Conservation (phyloP, 306 rosid genomes). For the Vigna angularis region DNA sequence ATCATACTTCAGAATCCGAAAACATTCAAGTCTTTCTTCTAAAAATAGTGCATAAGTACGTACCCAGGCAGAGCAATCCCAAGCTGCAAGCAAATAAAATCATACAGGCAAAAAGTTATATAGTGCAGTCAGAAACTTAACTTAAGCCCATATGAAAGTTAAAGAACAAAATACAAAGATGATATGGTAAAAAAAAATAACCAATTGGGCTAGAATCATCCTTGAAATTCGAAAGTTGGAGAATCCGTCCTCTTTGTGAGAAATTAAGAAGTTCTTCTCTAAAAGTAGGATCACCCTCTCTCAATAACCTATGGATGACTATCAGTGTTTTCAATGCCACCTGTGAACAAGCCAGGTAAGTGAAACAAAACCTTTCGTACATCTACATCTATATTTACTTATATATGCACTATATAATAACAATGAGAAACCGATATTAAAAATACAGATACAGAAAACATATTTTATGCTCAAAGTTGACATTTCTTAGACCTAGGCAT, state of each 20-base stretch:
- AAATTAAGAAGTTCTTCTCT: conserved; percentile 94
- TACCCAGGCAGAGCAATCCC: conserved; percentile 99
- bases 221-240: conserved; percentile 95
- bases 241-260: conserved; percentile 85
- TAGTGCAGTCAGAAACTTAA: conserved; percentile 26
- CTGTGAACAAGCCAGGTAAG: conserved; percentile 54
- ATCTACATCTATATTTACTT: not conserved
- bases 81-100: conserved; percentile 61
- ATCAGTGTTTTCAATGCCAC: conserved; percentile 92
- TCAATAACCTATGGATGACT: conserved; percentile 89
- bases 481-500: not conserved
- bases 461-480: not conserved
- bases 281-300: conserved; percentile 98
- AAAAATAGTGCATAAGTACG: conserved; percentile 97
- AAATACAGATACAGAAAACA: not conserved
- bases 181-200: conserved; percentile 46
- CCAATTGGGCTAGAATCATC: conserved; percentile 99
- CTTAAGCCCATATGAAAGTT: conserved; percentile 28
- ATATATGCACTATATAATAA: not conserved
- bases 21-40: conserved; percentile 99
- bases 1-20: conserved; percentile 88
- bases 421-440: not conserved
- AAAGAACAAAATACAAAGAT: conserved; percentile 27
- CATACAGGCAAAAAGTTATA: conserved; percentile 28
- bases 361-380: conserved; percentile 18